Base-by-base conservation (phyloP, 371 early-diverging fungal species). In the Syncephalastrum monosporum region DNA sequence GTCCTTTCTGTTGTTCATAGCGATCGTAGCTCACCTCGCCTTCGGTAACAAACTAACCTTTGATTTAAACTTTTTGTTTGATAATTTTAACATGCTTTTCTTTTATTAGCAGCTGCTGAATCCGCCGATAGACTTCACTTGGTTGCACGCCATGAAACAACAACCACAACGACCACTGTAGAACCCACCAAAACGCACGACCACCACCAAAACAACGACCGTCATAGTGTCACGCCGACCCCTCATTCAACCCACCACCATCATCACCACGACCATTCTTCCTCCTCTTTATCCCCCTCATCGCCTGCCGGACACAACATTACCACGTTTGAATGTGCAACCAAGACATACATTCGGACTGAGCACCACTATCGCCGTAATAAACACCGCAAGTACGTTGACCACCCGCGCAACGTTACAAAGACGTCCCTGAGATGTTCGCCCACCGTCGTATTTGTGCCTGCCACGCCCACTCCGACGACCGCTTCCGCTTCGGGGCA, bases 1-100 rank as follows among this genome's bases (percentile, higher is more conserved):
- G 55, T 59, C 65, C 57, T 64, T 72, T 67, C 56, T 72, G 46
- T 64, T 69, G 41, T 29, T 72, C 45, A 52, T 67, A 55, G 44
- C 61, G 29, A 45, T 66, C 57, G 43, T 67, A 59, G 55, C 67
- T 64, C 59, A 58, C 42, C 13, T 65, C 19, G 49, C 64, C 43
- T 38, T 65, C 56, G 68, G 64, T 44, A 47, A 61, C 27, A 3
- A 21, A 21, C 21, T 16, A 1, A 50, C 24, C 27, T 29, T 12
- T 10, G 5, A 17, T 24, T 27, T 27, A 25, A 50, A 33, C 23
- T 50, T 29, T 50, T 29, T 29, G 29, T 7, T 29, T 29, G 29
- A 29, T 29, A 29, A 29, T 29, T 29, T 29, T 29, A 47, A 15
- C n/a, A 55, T 46, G 47, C 27, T 24, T 45, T 25, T 38, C 14